These are phyloP conservation scores for Glarea lozoyensis DNA, from an alignment of 495 filamentous ascomycete genomes.

Conservation along the genomic window DNA sequence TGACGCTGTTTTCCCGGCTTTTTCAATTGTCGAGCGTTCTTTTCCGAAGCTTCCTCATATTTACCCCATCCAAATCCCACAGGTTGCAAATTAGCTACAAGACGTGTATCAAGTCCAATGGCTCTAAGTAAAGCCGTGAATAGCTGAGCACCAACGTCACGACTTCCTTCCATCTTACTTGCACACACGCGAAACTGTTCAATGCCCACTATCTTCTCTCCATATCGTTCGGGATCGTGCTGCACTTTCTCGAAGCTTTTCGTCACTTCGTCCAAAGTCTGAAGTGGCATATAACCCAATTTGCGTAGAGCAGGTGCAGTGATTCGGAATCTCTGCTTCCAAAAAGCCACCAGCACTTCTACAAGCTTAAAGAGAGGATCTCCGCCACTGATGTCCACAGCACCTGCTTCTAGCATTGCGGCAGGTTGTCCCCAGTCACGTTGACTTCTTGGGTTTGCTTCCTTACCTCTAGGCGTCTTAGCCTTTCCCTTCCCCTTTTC, in stretches of 20 bases:
- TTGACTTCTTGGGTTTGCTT: slow-evolving; percentile 35
- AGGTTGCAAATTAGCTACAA: slow-evolving; percentile 80
- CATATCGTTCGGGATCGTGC: slow-evolving; percentile 53
- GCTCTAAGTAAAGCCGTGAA: slow-evolving; percentile 86
- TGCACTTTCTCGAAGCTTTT: slow-evolving; percentile 53
- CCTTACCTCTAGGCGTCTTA: slow-evolving; percentile 28
- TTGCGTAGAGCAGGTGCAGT: slow-evolving; percentile 79
- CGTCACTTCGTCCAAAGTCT: slow-evolving; percentile 57
- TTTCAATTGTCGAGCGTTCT: slow-evolving; percentile 21
- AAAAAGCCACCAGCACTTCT: slow-evolving; percentile 67
- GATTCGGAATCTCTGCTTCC: slow-evolving; percentile 76
- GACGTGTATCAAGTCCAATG: slow-evolving; percentile 66
- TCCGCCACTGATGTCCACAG: slow-evolving; percentile 62
- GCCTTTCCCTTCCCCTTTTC: slow-evolving; percentile 30
- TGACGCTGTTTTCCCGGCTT: slow-evolving; percentile 3
- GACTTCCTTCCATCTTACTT: slow-evolving; percentile 65
- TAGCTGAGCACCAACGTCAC: slow-evolving; percentile 81
- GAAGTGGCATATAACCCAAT: slow-evolving; percentile 70
- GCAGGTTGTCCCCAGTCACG: slow-evolving; percentile 70
- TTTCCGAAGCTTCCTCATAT: slow-evolving; percentile 53
- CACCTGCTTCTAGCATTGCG: slow-evolving; percentile 56
- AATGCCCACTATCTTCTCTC: slow-evolving; percentile 59
- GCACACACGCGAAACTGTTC: slow-evolving; percentile 62
- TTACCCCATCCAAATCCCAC: slow-evolving; percentile 89
- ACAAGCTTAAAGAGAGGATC: slow-evolving; percentile 79